These are phyloP conservation scores for Pseudocercospora eumusae DNA, from an alignment of 2,329 filamentous ascomycete genomes.

Conservation along the genomic window DNA sequence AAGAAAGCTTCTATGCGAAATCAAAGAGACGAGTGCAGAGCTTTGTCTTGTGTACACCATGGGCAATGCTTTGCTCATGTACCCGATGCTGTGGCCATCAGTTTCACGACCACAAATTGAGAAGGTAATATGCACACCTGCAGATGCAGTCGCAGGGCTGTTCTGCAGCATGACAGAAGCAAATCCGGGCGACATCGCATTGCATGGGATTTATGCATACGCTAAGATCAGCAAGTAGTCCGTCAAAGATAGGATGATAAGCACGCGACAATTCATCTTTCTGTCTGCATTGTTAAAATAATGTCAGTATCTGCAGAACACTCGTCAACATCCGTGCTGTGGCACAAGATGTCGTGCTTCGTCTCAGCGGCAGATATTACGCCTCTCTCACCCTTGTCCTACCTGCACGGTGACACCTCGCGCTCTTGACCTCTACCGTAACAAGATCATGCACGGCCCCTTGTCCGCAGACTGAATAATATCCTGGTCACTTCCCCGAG, in stretches of 20 bases:
- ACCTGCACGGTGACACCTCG: no score
- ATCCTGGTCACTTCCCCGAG: no score
- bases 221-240: neutral
- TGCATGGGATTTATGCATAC: neutral
- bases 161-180: neutral
- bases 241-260: neutral
- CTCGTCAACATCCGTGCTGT: neutral
- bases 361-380: neutral
- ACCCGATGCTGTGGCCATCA: neutral
- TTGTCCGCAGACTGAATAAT: no score
- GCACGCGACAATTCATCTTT: neutral
- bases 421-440: no score
- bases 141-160: slow-evolving; percentile 1
- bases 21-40: neutral
- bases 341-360: neutral
- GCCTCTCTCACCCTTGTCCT: neutral
- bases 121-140: slow-evolving; percentile 5
- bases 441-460: no score
- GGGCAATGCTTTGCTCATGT: neutral
- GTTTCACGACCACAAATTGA: neutral
- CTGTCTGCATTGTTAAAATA: neutral
- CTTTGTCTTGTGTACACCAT: slow-evolving; percentile 1
- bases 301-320: neutral
- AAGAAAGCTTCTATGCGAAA: neutral
- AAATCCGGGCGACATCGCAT: neutral